These are phyloP conservation scores for Colletotrichum liaoningense DNA, from an alignment of 2,329 filamentous ascomycete species.

Conservation along the genomic window DNA sequence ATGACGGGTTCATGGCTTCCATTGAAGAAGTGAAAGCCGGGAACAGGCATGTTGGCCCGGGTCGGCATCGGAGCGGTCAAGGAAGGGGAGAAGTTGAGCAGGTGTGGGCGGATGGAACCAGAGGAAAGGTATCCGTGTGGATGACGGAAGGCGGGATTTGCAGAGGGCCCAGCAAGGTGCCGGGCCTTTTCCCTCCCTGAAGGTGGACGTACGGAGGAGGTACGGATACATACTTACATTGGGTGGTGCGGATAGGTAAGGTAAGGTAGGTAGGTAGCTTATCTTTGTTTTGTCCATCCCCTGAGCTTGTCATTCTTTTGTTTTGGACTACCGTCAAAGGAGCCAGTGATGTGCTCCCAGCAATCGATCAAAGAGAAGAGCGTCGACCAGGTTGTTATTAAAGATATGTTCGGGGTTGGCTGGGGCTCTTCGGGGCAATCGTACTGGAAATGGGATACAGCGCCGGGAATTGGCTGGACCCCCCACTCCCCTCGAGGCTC, in stretches of 20 bases:
- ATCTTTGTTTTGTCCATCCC: neutral
- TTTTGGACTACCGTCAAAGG: neutral
- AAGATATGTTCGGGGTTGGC: neutral
- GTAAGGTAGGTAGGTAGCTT: neutral
- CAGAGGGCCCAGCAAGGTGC: conserved; percentile 16
- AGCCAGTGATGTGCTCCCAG: conserved; percentile 4
- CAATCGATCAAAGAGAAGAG: neutral
- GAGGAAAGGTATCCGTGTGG: neutral
- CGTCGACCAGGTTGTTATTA: neutral
- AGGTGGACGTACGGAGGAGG: no score
- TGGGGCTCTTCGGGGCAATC: neutral
- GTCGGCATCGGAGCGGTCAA: neutral
- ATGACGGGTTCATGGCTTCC: neutral
- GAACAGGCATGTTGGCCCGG: neutral
- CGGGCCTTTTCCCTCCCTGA: neutral
- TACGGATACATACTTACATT: no score
- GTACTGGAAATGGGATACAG: neutral
- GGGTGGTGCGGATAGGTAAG: no score
- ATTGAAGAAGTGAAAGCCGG: neutral
- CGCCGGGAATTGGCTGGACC: neutral
- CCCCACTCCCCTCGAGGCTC: neutral
- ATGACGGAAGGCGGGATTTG: conserved; percentile 22
- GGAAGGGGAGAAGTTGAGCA: neutral
- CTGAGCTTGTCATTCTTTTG: neutral
- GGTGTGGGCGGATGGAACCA: neutral